Evolutionary conservation across 306 rosid genomes (phyloP).

Genomic region (Begonia masoniana): DNA sequence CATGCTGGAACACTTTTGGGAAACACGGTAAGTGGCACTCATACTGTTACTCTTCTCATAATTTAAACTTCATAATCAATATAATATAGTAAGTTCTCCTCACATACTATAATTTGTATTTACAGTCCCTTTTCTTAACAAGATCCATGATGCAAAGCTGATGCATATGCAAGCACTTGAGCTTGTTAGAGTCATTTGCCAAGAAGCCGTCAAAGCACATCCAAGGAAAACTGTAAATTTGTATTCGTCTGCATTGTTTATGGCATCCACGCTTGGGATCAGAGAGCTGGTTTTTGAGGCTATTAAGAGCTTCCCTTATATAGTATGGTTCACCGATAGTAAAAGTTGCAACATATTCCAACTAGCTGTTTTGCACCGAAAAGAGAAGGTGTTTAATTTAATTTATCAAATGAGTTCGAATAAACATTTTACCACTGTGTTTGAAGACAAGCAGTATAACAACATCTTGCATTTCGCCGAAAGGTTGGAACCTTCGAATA

Average conservation of each 20-base stretch:
- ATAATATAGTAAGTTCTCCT: too few relatives aligned
- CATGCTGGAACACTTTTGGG: neutral
- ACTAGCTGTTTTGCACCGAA: neutral
- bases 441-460: neutral
- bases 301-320: neutral
- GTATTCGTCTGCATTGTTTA: neutral
- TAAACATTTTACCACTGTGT: neutral
- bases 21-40: neutral
- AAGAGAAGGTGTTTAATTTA: neutral
- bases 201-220: neutral
- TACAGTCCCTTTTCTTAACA: neutral
- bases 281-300: neutral
- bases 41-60: neutral
- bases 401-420: neutral
- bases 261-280: neutral
- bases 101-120: neutral
- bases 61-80: neutral
- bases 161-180: slow-evolving; percentile 1
- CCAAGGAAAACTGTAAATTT: neutral
- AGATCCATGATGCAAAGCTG: neutral
- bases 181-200: neutral
- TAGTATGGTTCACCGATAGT: neutral
- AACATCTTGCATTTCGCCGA: neutral
- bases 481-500: neutral
- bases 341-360: neutral